These are phyloP conservation scores for Biscutella laevigata DNA, from an alignment of 441 rosid genomes.

Conservation along the genomic window DNA sequence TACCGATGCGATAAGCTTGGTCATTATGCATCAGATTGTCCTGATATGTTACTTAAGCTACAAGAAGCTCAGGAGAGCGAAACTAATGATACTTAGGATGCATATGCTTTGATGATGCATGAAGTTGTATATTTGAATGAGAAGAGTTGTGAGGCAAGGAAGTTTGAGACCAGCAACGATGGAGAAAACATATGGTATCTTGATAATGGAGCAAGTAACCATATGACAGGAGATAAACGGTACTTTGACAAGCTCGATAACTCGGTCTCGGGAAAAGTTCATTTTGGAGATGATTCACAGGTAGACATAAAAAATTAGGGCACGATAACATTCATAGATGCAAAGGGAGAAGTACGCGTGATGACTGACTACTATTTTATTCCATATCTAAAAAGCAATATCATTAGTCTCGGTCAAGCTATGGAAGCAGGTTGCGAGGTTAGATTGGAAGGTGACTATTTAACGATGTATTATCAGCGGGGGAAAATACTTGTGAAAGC, in stretches of 20 bases:
- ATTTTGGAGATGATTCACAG: not conserved
- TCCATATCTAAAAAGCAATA: not conserved
- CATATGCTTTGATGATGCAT: not conserved
- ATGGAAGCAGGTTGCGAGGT: not conserved
- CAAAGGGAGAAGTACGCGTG: too few species aligned
- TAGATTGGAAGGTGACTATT: accelerated
- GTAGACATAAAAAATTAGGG: not conserved
- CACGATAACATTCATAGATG: accelerated
- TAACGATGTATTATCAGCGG: not conserved
- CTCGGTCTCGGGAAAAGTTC: not conserved
- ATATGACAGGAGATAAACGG: not conserved
- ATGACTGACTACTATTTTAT: not conserved
- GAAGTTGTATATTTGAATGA: not conserved
- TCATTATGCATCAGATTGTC: not conserved
- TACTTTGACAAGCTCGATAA: not conserved
- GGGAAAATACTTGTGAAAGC: not conserved
- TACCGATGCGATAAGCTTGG: not conserved
- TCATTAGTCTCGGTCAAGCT: not conserved
- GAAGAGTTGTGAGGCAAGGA: accelerated
- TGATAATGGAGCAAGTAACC: not conserved
- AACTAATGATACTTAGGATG: not conserved
- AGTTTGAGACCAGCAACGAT: accelerated
- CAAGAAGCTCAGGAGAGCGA: not conserved
- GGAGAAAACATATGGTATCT: not conserved
- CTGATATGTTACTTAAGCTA: not conserved